Evolutionary conservation across 2,329 filamentous ascomycete genomes (phyloP).

Genomic region (Trichoderma citrinoviride): DNA sequence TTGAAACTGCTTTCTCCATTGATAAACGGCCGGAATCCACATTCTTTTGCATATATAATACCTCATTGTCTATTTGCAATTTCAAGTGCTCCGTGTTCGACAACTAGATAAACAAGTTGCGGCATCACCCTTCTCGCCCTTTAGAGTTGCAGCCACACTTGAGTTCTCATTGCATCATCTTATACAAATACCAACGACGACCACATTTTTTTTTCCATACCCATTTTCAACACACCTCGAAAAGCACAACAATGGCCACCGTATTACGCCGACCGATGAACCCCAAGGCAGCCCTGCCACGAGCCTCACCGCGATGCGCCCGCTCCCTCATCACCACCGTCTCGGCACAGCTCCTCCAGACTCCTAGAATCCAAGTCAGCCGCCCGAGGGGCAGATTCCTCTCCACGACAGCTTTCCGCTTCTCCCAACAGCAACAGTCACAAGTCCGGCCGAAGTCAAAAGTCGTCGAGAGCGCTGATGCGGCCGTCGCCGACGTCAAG

Average conservation of each 20-base stretch:
- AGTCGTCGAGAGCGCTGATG: conserved; percentile 56
- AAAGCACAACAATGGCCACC: conserved; percentile 6
- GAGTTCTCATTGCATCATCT: no score
- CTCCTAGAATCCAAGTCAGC: background rate
- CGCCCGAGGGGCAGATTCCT: background rate
- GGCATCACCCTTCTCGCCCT: no score
- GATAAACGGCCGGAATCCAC: no score
- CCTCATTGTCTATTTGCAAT: no score
- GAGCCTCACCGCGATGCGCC: background rate
- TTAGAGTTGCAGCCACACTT: no score
- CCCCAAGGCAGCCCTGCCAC: background rate
- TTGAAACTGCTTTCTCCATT: no score
- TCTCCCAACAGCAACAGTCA: conserved; percentile 23
- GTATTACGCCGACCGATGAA: conserved; percentile 14
- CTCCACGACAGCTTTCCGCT: background rate
- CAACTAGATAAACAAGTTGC: no score
- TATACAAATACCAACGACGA: no score
- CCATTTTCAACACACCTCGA: no score
- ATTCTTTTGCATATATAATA: no score
- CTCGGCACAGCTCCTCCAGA: background rate
- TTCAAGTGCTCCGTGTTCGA: no score
- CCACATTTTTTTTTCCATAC: no score
- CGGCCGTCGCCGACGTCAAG: conserved; percentile 67
- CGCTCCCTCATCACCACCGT: background rate
- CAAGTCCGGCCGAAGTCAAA: conserved; percentile 41